Conservation (phyloP, 2,329 filamentous ascomycete species). For the Alternaria tenuissima region DNA sequence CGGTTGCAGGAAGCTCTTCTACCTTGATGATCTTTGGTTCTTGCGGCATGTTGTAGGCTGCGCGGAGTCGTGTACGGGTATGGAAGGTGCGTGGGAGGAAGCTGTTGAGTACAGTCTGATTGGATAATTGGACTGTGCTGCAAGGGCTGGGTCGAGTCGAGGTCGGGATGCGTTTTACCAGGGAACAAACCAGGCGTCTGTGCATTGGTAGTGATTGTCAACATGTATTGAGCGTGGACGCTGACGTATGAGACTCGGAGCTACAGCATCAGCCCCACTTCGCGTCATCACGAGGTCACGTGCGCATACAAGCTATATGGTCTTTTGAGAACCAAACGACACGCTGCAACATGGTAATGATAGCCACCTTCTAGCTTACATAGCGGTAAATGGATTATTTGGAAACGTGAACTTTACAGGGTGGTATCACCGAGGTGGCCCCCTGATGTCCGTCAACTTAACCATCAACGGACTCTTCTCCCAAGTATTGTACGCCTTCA, state of each 20-base stretch:
- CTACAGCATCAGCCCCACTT: constrained; percentile 18
- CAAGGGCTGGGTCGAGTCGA: background rate
- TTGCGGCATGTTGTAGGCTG: constrained; percentile 46
- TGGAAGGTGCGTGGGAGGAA: constrained; percentile 21
- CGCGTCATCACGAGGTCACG: constrained; percentile 22
- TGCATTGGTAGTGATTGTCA: constrained; percentile 7
- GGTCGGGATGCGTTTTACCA: background rate
- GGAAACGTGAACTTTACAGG: background rate
- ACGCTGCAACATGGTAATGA: background rate
- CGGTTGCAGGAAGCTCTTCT: constrained; percentile 58
- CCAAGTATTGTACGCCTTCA: constrained; percentile 45
- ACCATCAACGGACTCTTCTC: constrained; percentile 47
- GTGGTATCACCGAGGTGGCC: constrained; percentile 15
- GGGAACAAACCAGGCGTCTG: background rate
- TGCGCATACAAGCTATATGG: background rate
- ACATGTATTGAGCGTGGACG: background rate
- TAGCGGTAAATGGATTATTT: background rate
- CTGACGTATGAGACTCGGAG: constrained; percentile 22
- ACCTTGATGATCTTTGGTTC: constrained; percentile 46
- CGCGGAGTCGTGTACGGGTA: constrained; percentile 12
- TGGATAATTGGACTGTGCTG: background rate
- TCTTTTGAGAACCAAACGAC: background rate
- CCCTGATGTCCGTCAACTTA: constrained; percentile 41
- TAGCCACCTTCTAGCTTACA: background rate
- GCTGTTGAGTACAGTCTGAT: background rate